A percentile compares a stretch with the other conserved stretches of the same genome.
These are phyloP conservation scores for Raffaelea ambrosiae DNA, from an alignment of 2,329 filamentous ascomycete species.

Conservation along the genomic window DNA sequence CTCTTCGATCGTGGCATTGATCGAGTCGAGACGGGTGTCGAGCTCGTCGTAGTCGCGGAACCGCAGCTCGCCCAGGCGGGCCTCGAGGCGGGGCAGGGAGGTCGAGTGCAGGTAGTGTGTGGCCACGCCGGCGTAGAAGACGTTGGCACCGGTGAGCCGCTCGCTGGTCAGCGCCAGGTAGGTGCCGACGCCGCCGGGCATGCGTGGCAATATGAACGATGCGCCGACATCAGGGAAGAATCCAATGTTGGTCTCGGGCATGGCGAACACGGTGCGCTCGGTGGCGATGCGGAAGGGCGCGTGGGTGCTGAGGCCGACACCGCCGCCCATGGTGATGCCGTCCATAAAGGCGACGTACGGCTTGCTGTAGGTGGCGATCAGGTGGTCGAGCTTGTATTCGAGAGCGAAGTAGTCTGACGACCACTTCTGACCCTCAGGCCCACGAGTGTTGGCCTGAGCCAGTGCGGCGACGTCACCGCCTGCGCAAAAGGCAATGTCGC, in stretches of 20 bases:
- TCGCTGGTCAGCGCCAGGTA: slow-evolving; percentile 92
- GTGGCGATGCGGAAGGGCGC: slow-evolving; percentile 95
- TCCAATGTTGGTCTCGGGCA: slow-evolving; percentile 97
- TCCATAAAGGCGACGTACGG: slow-evolving; percentile 96
- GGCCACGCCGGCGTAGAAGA: slow-evolving; percentile 83
- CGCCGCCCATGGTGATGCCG: slow-evolving; percentile 96
- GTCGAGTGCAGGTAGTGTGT: slow-evolving; percentile 96
- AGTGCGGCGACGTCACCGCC: slow-evolving; percentile 84
- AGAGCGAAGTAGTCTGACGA: slow-evolving; percentile 83
- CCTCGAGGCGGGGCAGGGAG: slow-evolving; percentile 70
- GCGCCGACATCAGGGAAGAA: slow-evolving; percentile 98
- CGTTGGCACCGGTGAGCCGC: slow-evolving; percentile 70
- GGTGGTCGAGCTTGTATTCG: slow-evolving; percentile 93
- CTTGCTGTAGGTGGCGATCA: slow-evolving; percentile 88
- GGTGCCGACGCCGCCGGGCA: slow-evolving; percentile 79
- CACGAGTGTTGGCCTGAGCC: slow-evolving; percentile 62
- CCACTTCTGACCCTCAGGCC: slow-evolving; percentile 59
- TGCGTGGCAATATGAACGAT: slow-evolving; percentile 87
- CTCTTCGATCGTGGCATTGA: slow-evolving; percentile 87
- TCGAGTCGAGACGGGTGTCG: slow-evolving; percentile 55
- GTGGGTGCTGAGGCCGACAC: slow-evolving; percentile 88
- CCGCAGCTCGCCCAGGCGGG: slow-evolving; percentile 77
- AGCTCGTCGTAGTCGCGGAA: slow-evolving; percentile 71
- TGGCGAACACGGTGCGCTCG: slow-evolving; percentile 90
- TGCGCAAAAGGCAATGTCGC: slow-evolving; percentile 79